A percentile compares a stretch with the other conserved stretches of the same genome.
Evolutionary conservation across 306 rosid genomes (phyloP).

Genomic region (Casuarina equisetifolia): DNA sequence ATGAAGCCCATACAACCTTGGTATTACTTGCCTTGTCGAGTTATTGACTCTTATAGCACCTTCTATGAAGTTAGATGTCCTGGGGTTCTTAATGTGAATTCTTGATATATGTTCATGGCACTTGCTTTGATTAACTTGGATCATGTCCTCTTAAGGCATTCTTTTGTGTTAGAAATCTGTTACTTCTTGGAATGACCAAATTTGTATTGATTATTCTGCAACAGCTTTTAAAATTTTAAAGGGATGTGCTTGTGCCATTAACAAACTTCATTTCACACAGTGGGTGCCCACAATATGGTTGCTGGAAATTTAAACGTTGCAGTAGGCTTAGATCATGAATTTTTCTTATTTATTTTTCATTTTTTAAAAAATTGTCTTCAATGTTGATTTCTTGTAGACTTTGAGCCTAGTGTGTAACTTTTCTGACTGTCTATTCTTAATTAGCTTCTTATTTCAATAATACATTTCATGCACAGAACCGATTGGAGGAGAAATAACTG

Average conservation of each 20-base stretch:
- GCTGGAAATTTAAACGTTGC: not conserved
- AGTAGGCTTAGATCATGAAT: not conserved
- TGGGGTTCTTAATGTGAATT: too few species aligned
- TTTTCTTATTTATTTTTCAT: not conserved
- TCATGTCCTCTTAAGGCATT: too few species aligned
- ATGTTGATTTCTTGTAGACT: not conserved
- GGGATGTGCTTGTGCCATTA: not conserved
- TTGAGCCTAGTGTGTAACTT: not conserved
- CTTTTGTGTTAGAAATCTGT: too few species aligned
- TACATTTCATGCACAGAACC: conserved; percentile 59
- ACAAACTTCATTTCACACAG: not conserved
- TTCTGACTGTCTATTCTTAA: conserved; percentile 1
- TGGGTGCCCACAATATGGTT: not conserved
- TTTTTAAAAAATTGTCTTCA: not conserved
- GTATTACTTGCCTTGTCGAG: too few species aligned
- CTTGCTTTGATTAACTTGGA: too few species aligned
- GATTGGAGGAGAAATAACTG: conserved; percentile 83
- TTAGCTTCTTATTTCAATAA: conserved; percentile 21
- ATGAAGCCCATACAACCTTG: too few species aligned
- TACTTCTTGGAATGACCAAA: too few species aligned
- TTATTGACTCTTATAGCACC: too few species aligned
- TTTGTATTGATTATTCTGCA: too few species aligned
- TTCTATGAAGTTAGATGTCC: too few species aligned
- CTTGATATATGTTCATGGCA: not conserved
- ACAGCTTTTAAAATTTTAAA: too few species aligned